These are phyloP conservation scores for Agrocybe pediades DNA, from an alignment of 768 basidiomycete genomes.

Conservation along the genomic window DNA sequence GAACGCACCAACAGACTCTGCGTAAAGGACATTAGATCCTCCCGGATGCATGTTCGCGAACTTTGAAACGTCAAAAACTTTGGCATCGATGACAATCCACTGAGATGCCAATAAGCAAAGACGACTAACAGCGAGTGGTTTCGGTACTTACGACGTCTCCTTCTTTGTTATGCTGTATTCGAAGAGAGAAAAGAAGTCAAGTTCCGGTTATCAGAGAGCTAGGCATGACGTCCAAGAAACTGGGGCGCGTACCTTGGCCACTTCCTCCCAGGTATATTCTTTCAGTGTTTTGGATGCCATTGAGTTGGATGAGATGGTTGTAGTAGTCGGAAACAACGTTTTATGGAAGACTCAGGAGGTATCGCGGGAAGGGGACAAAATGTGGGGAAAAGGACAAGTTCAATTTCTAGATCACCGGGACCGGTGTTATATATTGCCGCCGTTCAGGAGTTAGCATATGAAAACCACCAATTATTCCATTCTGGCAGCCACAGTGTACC, in stretches of 20 bases:
- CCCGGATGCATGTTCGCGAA: slow-evolving; percentile 88
- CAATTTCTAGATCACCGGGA: too few relatives aligned
- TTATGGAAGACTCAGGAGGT: too few relatives aligned
- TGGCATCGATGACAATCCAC: slow-evolving; percentile 84
- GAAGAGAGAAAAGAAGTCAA: not conserved
- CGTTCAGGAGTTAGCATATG: too few relatives aligned
- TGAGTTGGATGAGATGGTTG: not conserved
- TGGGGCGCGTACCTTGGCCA: slow-evolving; percentile 66
- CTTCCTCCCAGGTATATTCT: slow-evolving; percentile 59
- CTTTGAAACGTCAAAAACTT: slow-evolving; percentile 79
- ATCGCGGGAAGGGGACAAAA: too few relatives aligned
- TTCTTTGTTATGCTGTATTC: slow-evolving; percentile 82
- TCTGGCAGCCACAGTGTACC: too few relatives aligned
- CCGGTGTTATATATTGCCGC: too few relatives aligned
- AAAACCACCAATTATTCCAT: too few relatives aligned
- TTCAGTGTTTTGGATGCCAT: slow-evolving; percentile 29
- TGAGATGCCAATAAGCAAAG: slow-evolving; percentile 30
- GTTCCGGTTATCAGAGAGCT: too few relatives aligned
- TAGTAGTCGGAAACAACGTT: not conserved
- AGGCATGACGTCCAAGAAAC: too few relatives aligned
- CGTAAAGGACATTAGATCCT: slow-evolving; percentile 73
- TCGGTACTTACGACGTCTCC: slow-evolving; percentile 68
- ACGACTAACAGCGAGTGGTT: not conserved
- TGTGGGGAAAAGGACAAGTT: too few relatives aligned
- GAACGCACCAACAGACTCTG: slow-evolving; percentile 61